phyloP scores from a whole-genome alignment of 495 filamentous ascomycete genomes.

The Ascodesmis nigricans region DNA sequence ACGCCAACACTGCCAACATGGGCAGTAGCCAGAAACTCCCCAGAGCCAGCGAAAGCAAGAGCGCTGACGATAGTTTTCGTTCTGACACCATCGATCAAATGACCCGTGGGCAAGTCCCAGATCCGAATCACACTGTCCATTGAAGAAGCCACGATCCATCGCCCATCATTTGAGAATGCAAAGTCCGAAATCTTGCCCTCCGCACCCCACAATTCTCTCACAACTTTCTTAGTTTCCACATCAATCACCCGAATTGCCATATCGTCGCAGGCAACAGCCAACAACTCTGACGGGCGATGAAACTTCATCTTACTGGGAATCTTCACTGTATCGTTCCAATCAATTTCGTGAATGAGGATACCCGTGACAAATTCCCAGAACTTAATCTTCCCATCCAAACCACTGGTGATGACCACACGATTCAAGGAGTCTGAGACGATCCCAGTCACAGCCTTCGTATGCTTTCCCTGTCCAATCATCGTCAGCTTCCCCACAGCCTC shows the following conservation, averaged over 20 bases:
- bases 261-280: slow-evolving; percentile 79
- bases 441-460: slow-evolving; percentile 66
- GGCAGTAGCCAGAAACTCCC: slow-evolving; percentile 79
- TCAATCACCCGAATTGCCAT: slow-evolving; percentile 73
- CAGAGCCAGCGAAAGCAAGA: slow-evolving; percentile 67
- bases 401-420: slow-evolving; percentile 57
- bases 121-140: slow-evolving; percentile 63
- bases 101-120: slow-evolving; percentile 90
- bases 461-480: slow-evolving; percentile 34
- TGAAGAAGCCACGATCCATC: slow-evolving; percentile 80
- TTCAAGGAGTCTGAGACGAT: slow-evolving; percentile 70
- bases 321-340: slow-evolving; percentile 65
- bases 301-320: slow-evolving; percentile 53
- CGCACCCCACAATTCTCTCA: slow-evolving; percentile 83
- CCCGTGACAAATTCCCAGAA: slow-evolving; percentile 89
- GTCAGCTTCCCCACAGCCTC: slow-evolving; percentile 24
- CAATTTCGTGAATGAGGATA: slow-evolving; percentile 51
- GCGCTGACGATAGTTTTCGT: slow-evolving; percentile 54
- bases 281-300: slow-evolving; percentile 59
- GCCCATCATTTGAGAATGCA: slow-evolving; percentile 75
- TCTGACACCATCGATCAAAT: slow-evolving; percentile 75
- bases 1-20: slow-evolving; percentile 71
- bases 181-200: slow-evolving; percentile 64
- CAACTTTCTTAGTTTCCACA: slow-evolving; percentile 66
- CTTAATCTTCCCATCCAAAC: slow-evolving; percentile 84